Base-by-base conservation (phyloP, 1,139 yeast species). In the Diutina catenulata region DNA sequence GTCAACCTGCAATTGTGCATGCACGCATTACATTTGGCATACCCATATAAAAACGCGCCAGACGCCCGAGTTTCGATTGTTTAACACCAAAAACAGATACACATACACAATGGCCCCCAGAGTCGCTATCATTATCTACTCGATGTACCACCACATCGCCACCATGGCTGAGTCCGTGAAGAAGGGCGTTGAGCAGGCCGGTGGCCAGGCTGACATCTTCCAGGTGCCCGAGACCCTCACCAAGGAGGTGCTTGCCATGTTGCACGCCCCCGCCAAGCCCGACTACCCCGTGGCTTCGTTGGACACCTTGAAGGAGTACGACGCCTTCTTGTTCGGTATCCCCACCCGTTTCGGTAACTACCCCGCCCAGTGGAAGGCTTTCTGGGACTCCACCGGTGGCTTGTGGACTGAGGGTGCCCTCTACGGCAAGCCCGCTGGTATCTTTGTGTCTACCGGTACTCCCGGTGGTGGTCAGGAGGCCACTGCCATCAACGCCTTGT, bases 51-150 rank as follows among this genome's bases (percentile, higher is more conserved):
- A n/a, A n/a, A n/a, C n/a, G n/a, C n/a, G n/a, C n/a, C n/a, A n/a
- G n/a, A n/a, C n/a, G n/a, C n/a, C n/a, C n/a, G n/a, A n/a, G n/a
- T n/a, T n/a, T n/a, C n/a, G n/a, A n/a, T n/a, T n/a, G n/a, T n/a
- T n/a, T n/a, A n/a, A n/a, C n/a, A n/a, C n/a, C n/a, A n/a, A n/a
- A n/a, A n/a, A n/a, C n/a, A n/a, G n/a, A n/a, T n/a, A n/a, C n/a
- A 10, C 14, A 31, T 31, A 13, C 16, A 31, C 24, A 33, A 44
- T 44, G 45, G 43, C 45, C 11, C 47, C 45, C 3, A 42, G 37
- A 39, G 42, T 44, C n/a, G 47, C 47, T 10, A 44, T 44, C 37
- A 44, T 43, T 44, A 44, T 45, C 29, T 44, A 44, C 38, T 43
- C 47, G 15, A 44, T 44, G 37, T 43, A 43, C 42, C 38, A 41